These are phyloP conservation scores for Pascua sp. DNA, from an alignment of 1,284 basidiomycete species.

Conservation along the genomic window DNA sequence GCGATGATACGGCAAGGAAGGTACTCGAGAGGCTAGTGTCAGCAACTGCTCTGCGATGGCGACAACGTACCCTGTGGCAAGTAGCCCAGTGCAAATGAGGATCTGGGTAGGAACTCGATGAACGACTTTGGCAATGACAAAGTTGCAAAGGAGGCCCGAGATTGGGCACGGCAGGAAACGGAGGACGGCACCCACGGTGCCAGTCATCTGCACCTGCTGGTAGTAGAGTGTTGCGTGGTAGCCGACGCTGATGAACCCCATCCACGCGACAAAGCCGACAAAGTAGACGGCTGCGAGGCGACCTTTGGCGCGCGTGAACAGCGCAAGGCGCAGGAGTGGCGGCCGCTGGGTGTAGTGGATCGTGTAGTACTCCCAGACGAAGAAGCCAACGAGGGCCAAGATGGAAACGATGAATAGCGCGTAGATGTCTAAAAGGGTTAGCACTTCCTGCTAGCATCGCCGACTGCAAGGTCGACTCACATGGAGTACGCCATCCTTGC, in stretches of 20 bases:
- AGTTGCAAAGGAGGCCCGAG: constrained; percentile 61
- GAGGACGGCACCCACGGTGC: constrained; percentile 60
- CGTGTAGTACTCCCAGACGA: constrained; percentile 64
- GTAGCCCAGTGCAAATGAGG: constrained; percentile 58
- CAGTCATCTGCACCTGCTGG: constrained; percentile 15
- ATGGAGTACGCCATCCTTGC: constrained; percentile 63
- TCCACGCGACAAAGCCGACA: constrained; percentile 65
- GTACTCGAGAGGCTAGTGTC: constrained; percentile 56
- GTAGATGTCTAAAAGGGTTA: constrained; percentile 31
- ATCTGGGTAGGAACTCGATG: constrained; percentile 9
- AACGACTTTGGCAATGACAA: constrained; percentile 32
- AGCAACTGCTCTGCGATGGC: background rate
- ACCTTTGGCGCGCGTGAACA: constrained; percentile 62
- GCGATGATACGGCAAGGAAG: constrained; percentile 66
- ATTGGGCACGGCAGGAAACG: constrained; percentile 71
- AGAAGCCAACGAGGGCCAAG: constrained; percentile 59
- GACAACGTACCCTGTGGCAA: constrained; percentile 48
- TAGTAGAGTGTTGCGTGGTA: constrained; percentile 16
- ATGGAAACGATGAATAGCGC: constrained; percentile 62
- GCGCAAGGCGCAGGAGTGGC: constrained; percentile 61
- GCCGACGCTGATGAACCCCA: constrained; percentile 51
- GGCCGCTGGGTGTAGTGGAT: constrained; percentile 47
- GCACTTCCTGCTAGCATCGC: background rate
- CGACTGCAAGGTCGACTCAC: constrained; percentile 50
- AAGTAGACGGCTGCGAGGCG: constrained; percentile 60